Conservation (phyloP, 2,329 filamentous ascomycete genomes). For the Aspergillus caelatus region DNA sequence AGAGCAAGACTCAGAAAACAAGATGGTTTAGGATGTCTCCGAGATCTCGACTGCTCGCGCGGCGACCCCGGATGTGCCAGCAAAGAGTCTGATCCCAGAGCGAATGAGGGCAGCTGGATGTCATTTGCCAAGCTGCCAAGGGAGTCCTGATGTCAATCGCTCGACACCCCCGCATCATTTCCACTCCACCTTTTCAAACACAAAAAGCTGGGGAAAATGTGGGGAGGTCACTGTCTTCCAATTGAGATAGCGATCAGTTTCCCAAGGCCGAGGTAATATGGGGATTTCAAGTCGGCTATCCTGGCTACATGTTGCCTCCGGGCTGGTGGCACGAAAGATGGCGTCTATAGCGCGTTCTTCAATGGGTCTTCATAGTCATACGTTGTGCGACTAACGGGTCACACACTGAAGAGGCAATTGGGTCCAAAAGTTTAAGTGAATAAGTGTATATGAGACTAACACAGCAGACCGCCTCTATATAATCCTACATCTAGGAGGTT, state of each 20-base stretch:
- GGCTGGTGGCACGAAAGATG: not conserved
- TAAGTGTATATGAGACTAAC: not conserved
- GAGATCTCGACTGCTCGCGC: not conserved
- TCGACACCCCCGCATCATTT: not conserved
- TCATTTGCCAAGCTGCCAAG: not conserved
- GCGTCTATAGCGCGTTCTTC: not conserved
- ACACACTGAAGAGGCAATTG: not conserved
- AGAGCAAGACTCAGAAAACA: too few relatives aligned
- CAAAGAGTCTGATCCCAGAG: not conserved
- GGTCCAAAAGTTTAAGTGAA: not conserved
- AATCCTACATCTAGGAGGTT: not conserved
- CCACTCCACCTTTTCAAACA: slow-evolving; percentile 1
- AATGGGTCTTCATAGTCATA: not conserved
- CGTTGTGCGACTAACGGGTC: not conserved
- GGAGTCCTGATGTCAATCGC: slow-evolving; percentile 3
- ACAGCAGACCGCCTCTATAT: not conserved
- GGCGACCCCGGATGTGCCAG: not conserved
- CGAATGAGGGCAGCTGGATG: not conserved
- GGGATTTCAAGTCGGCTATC: not conserved
- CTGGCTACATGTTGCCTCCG: not conserved
- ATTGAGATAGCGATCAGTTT: slow-evolving; percentile 2
- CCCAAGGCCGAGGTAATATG: not conserved
- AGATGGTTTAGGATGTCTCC: not conserved
- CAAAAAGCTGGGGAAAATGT: slow-evolving; percentile 4
- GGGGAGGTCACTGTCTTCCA: not conserved